Percentiles rank a stretch among this genome's conserved stretches.
Evolutionary conservation across 2,329 filamentous ascomycete genomes (phyloP).

Genomic region (Colletotrichum neosansevieriae): DNA sequence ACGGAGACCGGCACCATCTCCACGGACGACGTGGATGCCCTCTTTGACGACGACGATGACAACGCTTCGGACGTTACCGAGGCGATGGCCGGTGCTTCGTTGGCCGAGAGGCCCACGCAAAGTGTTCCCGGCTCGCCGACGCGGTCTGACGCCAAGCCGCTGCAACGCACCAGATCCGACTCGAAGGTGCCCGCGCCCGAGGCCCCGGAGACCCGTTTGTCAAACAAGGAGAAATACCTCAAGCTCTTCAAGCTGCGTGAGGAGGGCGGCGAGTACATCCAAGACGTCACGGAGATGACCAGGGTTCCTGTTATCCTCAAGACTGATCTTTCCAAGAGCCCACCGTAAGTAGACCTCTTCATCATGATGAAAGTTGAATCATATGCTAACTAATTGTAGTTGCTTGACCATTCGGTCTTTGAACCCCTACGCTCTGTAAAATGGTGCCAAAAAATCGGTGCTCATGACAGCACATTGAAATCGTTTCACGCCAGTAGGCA

Average conservation of each 20-base stretch:
- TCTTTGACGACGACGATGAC: slow-evolving; percentile 94
- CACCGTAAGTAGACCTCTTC: slow-evolving; percentile 80
- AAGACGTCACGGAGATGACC: slow-evolving; percentile 98
- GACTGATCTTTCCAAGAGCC: slow-evolving; percentile 98
- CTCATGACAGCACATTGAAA: slow-evolving; percentile 3
- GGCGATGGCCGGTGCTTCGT: slow-evolving; percentile 89
- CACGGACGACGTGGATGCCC: slow-evolving; percentile 91
- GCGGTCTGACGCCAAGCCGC: slow-evolving; percentile 75
- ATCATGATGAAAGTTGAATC: neutral
- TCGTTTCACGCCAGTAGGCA: neutral
- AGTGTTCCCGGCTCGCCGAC: slow-evolving; percentile 94
- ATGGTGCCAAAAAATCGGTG: slow-evolving; percentile 5
- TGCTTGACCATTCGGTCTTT: slow-evolving; percentile 87
- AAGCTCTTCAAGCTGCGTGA: slow-evolving; percentile 90
- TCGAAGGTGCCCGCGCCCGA: slow-evolving; percentile 86
- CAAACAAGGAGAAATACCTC: slow-evolving; percentile 96
- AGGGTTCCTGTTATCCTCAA: slow-evolving; percentile 97
- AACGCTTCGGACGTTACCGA: slow-evolving; percentile 91
- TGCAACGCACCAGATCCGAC: slow-evolving; percentile 92
- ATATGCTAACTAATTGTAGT: slow-evolving; percentile 62
- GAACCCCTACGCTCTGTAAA: slow-evolving; percentile 79
- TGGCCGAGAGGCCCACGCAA: slow-evolving; percentile 90
- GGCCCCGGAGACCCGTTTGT: slow-evolving; percentile 81
- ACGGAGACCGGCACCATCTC: slow-evolving; percentile 96
- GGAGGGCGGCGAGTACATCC: slow-evolving; percentile 94